These are phyloP conservation scores for Hortaea werneckii DNA, from an alignment of 2,329 filamentous ascomycete genomes.

Conservation along the genomic window DNA sequence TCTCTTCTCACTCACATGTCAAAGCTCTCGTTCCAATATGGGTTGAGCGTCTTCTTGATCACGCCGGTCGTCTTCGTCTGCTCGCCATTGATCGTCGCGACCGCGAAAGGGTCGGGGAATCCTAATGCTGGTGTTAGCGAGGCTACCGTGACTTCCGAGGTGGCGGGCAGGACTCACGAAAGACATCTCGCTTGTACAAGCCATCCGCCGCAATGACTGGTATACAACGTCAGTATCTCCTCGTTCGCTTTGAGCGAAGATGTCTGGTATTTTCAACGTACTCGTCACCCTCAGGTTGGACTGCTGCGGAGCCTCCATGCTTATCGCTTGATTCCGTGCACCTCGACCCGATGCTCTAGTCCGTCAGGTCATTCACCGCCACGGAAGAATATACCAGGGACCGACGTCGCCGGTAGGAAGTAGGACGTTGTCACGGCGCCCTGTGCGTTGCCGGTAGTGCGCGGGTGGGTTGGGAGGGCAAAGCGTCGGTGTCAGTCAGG, in stretches of 20 bases:
- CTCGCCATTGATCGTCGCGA: constrained; percentile 93
- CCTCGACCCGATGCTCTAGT: not conserved
- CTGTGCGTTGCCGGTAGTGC: not conserved
- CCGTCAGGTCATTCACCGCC: not conserved
- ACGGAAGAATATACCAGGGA: not conserved
- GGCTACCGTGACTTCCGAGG: not conserved
- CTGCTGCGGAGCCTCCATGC: constrained; percentile 41
- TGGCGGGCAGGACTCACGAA: constrained; percentile 56
- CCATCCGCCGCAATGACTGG: constrained; percentile 97
- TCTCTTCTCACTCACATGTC: constrained; percentile 62
- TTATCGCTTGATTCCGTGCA: constrained; percentile 1
- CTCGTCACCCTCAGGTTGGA: constrained; percentile 90
- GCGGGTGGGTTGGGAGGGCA: not conserved
- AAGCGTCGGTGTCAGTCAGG: not conserved
- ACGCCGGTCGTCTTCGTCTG: constrained; percentile 97
- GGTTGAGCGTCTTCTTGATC: constrained; percentile 94
- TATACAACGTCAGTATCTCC: constrained; percentile 9
- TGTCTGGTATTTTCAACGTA: constrained; percentile 38
- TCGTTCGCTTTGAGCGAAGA: not conserved
- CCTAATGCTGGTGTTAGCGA: constrained; percentile 42
- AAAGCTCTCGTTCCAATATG: constrained; percentile 99
- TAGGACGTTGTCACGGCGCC: constrained; percentile 2
- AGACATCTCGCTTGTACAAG: constrained; percentile 97
- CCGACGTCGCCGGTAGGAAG: not conserved
- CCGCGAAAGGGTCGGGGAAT: constrained; percentile 94